Evolutionary conservation across 805 yeast genomes (phyloP).

Genomic region (Candida maltosa): DNA sequence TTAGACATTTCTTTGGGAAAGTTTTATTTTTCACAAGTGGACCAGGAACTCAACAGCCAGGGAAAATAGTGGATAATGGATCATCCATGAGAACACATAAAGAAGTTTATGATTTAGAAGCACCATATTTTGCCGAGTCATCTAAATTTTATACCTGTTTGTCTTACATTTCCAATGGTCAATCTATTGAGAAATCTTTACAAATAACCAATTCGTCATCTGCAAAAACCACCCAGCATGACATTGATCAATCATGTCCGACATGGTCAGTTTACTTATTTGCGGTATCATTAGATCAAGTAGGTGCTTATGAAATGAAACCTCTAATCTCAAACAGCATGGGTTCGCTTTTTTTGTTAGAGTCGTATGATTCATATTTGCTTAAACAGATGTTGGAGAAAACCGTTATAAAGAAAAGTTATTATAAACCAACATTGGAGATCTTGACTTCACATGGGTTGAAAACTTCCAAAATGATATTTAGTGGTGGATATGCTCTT

Average conservation of each 20-base stretch:
- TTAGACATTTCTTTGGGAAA: slow-evolving; percentile 22
- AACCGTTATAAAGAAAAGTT: slow-evolving; percentile 5
- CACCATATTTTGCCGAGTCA: slow-evolving; percentile 21
- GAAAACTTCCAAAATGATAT: slow-evolving; percentile 28
- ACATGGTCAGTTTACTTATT: slow-evolving; percentile 30
- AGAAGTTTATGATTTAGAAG: slow-evolving; percentile 28
- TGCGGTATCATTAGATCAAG: slow-evolving; percentile 38
- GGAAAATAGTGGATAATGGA: slow-evolving; percentile 21
- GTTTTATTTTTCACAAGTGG: slow-evolving; percentile 32
- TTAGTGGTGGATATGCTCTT: slow-evolving; percentile 28
- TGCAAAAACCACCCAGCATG: slow-evolving; percentile 21
- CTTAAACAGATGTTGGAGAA: slow-evolving; percentile 17
- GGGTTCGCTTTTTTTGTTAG: slow-evolving; percentile 29
- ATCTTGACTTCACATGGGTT: slow-evolving; percentile 28
- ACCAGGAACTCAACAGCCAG: slow-evolving; percentile 37
- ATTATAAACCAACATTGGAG: slow-evolving; percentile 13
- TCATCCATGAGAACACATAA: slow-evolving; percentile 30
- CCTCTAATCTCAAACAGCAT: slow-evolving; percentile 26
- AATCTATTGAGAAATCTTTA: slow-evolving; percentile 15
- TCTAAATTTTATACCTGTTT: slow-evolving; percentile 27
- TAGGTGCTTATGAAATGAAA: slow-evolving; percentile 42
- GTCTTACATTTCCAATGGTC: slow-evolving; percentile 28
- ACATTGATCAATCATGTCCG: slow-evolving; percentile 14
- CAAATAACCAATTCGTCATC: slow-evolving; percentile 12
- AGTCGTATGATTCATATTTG: slow-evolving; percentile 22